Base-by-base conservation (phyloP, 306 rosid genomes). In the Vicia sativa region DNA sequence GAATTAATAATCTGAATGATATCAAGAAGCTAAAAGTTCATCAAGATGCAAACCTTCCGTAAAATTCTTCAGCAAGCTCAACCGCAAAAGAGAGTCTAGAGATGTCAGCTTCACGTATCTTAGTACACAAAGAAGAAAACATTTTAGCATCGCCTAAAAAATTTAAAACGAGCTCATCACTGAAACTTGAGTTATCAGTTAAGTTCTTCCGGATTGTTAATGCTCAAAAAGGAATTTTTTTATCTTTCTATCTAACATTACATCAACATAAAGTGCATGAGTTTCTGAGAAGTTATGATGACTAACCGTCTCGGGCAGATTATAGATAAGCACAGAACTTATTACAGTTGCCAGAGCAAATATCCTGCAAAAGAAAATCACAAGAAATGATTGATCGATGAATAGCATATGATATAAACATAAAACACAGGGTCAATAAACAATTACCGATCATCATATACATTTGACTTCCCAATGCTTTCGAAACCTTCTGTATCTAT, bases 401-500 rank as follows among this genome's bases (percentile, higher is more conserved):
- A 61, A 39, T 42, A 29, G 31, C 25, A 18, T 72, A 58, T 9
- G 73, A 71, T 35, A 62, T 48, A 60, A 74, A 55, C 46, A 38
- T 7, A 58, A 42, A 73, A 14, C 45, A 69, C 45, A 67, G 25
- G 63, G 63, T 65, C 70, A 75, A 41, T 42, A 55, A 58, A 70
- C 48, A 75, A 84, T 85, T 90, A 95, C 99, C 99, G 79, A 78
- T 95, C 99, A 76, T 95, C 99, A 83, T 95, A 95, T 65, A 95
- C 97, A 70, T 85, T 95, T 67, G 99, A 95, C 81, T 95, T 95
- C 72, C 99, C 99, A 34, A 95, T 41, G 72, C 99, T 95, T 83
- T 95, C 99, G 67, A 95, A 95, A 74, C 99, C 99, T 86, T 95
- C 99, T 0, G 99, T 95, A 72, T 95, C 99, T 44, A 95, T 96